Conservation (phyloP, 768 basidiomycete genomes). For the Boletus edulis region DNA sequence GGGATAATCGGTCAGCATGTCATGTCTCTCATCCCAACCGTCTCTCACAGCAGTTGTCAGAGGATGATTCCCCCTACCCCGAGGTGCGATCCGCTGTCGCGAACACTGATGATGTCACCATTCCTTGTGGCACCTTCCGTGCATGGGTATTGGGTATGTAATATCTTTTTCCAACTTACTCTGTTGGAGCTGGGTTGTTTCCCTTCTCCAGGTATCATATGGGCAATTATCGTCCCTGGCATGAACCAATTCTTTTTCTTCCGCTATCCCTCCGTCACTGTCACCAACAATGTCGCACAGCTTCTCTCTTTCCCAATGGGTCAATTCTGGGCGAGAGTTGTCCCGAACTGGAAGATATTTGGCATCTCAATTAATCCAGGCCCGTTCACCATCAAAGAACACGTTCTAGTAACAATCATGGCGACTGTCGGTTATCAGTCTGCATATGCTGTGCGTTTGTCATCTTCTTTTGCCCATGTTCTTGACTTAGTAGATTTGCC, state of each 20-base stretch:
- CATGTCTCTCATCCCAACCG: neutral
- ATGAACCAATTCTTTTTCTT: conserved; percentile 80
- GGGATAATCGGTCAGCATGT: conserved; percentile 25
- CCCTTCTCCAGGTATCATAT: conserved; percentile 34
- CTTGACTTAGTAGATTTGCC: neutral
- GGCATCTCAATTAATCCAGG: conserved; percentile 71
- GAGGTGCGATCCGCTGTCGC: conserved; percentile 79
- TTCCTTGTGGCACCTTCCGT: conserved; percentile 60
- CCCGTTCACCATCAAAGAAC: conserved; percentile 74
- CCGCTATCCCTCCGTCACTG: conserved; percentile 51
- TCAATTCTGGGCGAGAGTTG: conserved; percentile 51
- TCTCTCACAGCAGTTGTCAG: conserved; percentile 25
- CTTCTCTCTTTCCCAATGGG: conserved; percentile 72
- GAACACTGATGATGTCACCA: conserved; percentile 65
- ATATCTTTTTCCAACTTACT: neutral
- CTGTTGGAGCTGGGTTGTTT: neutral
- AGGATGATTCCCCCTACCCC: conserved; percentile 82
- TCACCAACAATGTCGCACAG: conserved; percentile 63
- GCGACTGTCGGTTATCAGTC: conserved; percentile 44
- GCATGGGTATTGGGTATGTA: conserved; percentile 54
- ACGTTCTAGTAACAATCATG: conserved; percentile 71
- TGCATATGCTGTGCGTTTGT: conserved; percentile 17
- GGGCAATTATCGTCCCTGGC: conserved; percentile 64
- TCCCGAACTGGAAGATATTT: conserved; percentile 52
- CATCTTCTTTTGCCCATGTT: neutral